A percentile compares a stretch with the other conserved stretches of the same genome.
Evolutionary conservation across 164 flowering plant species (phyloP).

Genomic region (Vitis rotundifolia): DNA sequence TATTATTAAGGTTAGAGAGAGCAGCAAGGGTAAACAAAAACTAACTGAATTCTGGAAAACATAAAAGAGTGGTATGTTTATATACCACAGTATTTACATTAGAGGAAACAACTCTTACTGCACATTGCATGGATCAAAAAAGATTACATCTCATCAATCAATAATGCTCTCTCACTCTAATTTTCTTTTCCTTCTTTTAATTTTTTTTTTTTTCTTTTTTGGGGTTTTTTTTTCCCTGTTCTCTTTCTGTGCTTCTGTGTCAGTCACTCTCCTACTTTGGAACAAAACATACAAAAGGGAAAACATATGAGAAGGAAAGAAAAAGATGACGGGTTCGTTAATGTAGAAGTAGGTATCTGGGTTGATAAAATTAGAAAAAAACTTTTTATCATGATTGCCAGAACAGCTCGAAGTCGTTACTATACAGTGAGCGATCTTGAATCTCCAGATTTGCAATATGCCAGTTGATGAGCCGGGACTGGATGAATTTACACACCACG

Average conservation of each 20-base stretch:
- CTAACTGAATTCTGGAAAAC: too few species aligned
- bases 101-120: conserved; percentile 1
- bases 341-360: not conserved
- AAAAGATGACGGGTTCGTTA: conserved; percentile 1
- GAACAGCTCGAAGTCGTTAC: conserved; percentile 75
- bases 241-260: conserved; percentile 12
- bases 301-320: not conserved
- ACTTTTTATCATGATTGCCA: conserved; percentile 76
- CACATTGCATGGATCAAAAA: conserved; percentile 7
- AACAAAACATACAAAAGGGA: conserved; percentile 3
- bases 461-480: conserved; percentile 85
- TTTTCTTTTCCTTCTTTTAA: not conserved
- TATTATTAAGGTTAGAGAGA: too few species aligned
- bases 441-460: conserved; percentile 98
- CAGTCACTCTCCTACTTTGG: conserved; percentile 18
- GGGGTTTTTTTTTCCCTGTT: not conserved
- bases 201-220: not conserved
- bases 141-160: conserved; percentile 13
- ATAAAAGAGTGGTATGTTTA: too few species aligned
- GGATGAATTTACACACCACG: conserved; percentile 84
- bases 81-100: conserved; percentile 11
- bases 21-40: too few species aligned
- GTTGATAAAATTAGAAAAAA: too few species aligned
- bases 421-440: conserved; percentile 96
- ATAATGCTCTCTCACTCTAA: conserved; percentile 9